Evolutionary conservation across 2,329 filamentous ascomycete genomes (phyloP).

Genomic region (Sarocladium brachiariae): DNA sequence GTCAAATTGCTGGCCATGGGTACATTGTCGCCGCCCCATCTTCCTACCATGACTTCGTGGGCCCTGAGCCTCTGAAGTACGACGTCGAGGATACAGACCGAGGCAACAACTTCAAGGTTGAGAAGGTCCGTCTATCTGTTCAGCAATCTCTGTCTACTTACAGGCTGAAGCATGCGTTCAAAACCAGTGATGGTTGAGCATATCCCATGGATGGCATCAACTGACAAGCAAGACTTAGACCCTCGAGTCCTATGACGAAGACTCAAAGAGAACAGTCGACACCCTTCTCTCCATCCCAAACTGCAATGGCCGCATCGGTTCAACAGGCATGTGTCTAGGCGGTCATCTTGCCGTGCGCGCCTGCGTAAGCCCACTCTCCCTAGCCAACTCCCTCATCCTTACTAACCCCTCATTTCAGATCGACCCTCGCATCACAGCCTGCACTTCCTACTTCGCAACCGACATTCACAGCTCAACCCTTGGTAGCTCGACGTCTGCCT

Average conservation of each 20-base stretch:
- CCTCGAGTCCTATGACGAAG: constrained; percentile 78
- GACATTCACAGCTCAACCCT: constrained; percentile 79
- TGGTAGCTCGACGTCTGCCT: constrained; percentile 54
- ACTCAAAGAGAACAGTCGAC: constrained; percentile 62
- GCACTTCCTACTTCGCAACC: constrained; percentile 86
- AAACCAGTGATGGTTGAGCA: too few species aligned
- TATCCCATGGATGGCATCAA: too few species aligned
- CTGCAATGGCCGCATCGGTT: constrained; percentile 74
- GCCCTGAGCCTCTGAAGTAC: constrained; percentile 76
- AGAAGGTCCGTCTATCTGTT: constrained; percentile 62
- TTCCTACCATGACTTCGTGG: constrained; percentile 89
- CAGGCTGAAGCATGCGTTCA: too few species aligned
- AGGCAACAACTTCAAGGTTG: constrained; percentile 80
- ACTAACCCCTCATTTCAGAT: constrained; percentile 34
- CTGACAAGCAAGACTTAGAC: constrained; percentile 46
- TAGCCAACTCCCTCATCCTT: not conserved
- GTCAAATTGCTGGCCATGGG: constrained; percentile 86
- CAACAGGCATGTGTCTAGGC: constrained; percentile 88
- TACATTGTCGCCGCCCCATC: constrained; percentile 90
- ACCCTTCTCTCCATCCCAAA: constrained; percentile 64
- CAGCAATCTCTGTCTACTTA: too few species aligned
- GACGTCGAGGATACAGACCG: constrained; percentile 81
- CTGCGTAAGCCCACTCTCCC: constrained; percentile 32
- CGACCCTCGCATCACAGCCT: constrained; percentile 68
- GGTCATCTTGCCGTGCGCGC: constrained; percentile 70